Evolutionary conservation across 495 filamentous ascomycete species (phyloP).

Genomic region (Trichocladium antarcticum): DNA sequence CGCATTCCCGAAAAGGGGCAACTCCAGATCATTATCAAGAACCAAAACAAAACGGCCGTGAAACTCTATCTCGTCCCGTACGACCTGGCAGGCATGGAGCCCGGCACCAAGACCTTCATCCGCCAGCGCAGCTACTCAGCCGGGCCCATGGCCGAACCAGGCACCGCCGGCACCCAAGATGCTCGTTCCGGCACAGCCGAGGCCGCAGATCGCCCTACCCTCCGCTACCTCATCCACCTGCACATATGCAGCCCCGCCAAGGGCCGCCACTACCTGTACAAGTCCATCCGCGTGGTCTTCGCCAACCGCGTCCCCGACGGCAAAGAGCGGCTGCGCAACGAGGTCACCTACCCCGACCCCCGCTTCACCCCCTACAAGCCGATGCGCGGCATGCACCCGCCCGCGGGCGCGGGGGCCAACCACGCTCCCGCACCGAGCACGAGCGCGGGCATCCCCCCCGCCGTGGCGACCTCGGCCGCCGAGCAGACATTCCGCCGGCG

Average conservation of each 20-base stretch:
- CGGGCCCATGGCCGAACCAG: slow-evolving; percentile 62
- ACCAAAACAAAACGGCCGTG: slow-evolving; percentile 90
- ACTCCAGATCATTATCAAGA: slow-evolving; percentile 94
- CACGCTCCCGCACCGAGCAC: slow-evolving; percentile 13
- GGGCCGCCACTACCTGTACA: slow-evolving; percentile 83
- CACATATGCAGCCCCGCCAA: slow-evolving; percentile 83
- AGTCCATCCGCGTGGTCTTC: slow-evolving; percentile 87
- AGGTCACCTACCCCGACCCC: slow-evolving; percentile 81
- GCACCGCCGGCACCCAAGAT: slow-evolving; percentile 13
- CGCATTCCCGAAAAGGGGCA: slow-evolving; percentile 92
- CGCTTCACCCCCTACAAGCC: slow-evolving; percentile 79
- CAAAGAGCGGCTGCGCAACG: slow-evolving; percentile 85
- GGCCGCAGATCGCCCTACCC: slow-evolving; percentile 54
- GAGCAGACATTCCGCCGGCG: slow-evolving; percentile 49
- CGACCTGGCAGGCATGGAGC: slow-evolving; percentile 88
- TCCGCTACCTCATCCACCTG: slow-evolving; percentile 87
- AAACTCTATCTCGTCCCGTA: slow-evolving; percentile 94
- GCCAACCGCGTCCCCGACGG: slow-evolving; percentile 95
- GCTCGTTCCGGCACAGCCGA: no score
- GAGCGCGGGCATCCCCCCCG: slow-evolving; percentile 23
- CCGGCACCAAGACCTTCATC: slow-evolving; percentile 92
- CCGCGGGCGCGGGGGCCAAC: slow-evolving; percentile 10
- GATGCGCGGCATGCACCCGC: slow-evolving; percentile 37
- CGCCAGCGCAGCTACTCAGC: slow-evolving; percentile 89
- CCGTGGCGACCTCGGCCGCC: slow-evolving; percentile 30